A percentile compares a stretch with the other conserved stretches of the same genome.
These are phyloP conservation scores for Aspergillus brasiliensis DNA, from an alignment of 2,329 filamentous ascomycete species.

Conservation along the genomic window DNA sequence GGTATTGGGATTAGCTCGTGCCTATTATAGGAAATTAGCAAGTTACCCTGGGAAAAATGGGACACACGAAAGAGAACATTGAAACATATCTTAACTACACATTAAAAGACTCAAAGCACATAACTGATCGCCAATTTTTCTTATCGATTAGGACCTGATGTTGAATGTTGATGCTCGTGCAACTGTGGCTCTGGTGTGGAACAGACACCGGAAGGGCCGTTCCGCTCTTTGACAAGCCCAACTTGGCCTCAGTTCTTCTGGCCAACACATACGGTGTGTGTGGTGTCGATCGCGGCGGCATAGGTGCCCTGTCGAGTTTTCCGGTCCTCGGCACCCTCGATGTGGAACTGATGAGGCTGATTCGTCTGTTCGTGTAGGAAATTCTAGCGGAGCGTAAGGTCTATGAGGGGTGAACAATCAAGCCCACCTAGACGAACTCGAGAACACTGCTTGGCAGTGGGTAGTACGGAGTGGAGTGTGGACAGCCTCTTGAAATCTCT, in stretches of 20 bases:
- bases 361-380: background rate
- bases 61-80: background rate
- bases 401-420: constrained; percentile 1
- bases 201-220: constrained; percentile 1
- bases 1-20: background rate
- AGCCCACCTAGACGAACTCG: constrained; percentile 4
- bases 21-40: background rate
- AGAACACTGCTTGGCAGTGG: constrained; percentile 4
- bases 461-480: no score
- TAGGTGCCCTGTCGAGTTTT: background rate
- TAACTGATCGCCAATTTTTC: background rate
- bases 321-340: background rate
- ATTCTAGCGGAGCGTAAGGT: background rate
- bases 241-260: background rate
- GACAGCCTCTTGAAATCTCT: background rate
- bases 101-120: no score
- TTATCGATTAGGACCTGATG: background rate
- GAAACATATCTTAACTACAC: background rate
- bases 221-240: background rate
- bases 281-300: constrained; percentile 2
- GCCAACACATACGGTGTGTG: background rate
- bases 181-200: background rate
- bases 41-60: background rate
- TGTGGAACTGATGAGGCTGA: constrained; percentile 1
- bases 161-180: background rate